phyloP scores from a whole-genome alignment of 106 monocot species.

The Allium sativum region DNA sequence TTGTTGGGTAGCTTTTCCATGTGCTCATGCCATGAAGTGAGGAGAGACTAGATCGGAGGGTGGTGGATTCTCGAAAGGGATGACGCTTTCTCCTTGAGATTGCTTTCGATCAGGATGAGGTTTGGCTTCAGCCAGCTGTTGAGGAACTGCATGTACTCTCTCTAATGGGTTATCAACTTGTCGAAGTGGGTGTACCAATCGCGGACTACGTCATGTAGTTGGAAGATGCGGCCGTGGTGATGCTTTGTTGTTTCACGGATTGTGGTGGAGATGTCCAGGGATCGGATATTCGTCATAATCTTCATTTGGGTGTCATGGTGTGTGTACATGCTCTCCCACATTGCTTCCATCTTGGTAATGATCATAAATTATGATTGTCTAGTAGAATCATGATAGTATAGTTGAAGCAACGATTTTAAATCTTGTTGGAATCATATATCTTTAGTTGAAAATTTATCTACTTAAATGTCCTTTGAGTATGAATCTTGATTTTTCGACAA shows the following conservation, averaged over 20 bases:
- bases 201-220: constrained; percentile 35
- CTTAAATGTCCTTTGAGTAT: too few species aligned
- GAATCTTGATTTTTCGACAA: too few species aligned
- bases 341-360: constrained; percentile 56
- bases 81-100: constrained; percentile 79
- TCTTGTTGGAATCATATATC: too few species aligned
- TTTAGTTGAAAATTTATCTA: too few species aligned
- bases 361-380: background rate
- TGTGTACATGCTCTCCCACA: constrained; percentile 71
- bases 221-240: constrained; percentile 41
- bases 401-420: too few species aligned
- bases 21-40: constrained; percentile 70
- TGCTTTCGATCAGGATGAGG: constrained; percentile 79
- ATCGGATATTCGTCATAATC: constrained; percentile 37
- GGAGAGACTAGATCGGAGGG: constrained; percentile 40
- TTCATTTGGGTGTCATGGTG: constrained; percentile 63
- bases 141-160: constrained; percentile 63
- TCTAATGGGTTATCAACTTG: constrained; percentile 59
- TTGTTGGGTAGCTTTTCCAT: constrained; percentile 69
- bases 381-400: too few species aligned
- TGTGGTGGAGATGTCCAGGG: constrained; percentile 38
- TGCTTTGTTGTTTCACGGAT: constrained; percentile 51
- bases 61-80: constrained; percentile 36
- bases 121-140: constrained; percentile 75
- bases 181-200: constrained; percentile 67